phyloP scores from a whole-genome alignment of 2,329 filamentous ascomycete genomes.

The Chlorencoelia australis region DNA sequence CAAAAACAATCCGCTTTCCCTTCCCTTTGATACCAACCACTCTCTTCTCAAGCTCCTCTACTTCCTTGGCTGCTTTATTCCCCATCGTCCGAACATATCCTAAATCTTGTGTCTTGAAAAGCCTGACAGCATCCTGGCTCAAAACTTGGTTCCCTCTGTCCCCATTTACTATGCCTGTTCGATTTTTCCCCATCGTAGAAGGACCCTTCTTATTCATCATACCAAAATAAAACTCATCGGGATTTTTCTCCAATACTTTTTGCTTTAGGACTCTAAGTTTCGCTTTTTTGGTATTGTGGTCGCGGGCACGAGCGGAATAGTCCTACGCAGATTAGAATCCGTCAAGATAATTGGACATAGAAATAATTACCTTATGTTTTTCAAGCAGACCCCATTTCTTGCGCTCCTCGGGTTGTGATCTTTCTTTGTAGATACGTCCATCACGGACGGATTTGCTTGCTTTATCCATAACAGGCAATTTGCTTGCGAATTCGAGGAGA shows the following conservation, averaged over 20 bases:
- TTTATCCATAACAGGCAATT: constrained; percentile 10
- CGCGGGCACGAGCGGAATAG: constrained; percentile 53
- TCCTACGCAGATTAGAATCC: constrained; percentile 34
- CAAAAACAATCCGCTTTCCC: constrained; percentile 29
- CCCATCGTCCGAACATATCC: constrained; percentile 54
- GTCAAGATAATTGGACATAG: not conserved
- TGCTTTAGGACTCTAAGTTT: constrained; percentile 48
- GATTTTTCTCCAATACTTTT: constrained; percentile 56
- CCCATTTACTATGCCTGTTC: constrained; percentile 45
- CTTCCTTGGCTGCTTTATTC: constrained; percentile 49
- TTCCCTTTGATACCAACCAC: constrained; percentile 31
- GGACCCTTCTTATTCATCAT: constrained; percentile 55
- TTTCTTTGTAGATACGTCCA: constrained; percentile 77
- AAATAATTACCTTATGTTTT: constrained; percentile 67
- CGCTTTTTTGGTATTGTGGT: constrained; percentile 56
- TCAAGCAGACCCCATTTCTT: constrained; percentile 84
- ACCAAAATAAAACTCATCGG: constrained; percentile 64
- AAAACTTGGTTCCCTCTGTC: constrained; percentile 47
- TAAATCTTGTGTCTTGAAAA: constrained; percentile 61
- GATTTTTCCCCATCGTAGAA: constrained; percentile 39
- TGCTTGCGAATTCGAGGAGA: no score
- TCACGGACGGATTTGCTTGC: constrained; percentile 9
- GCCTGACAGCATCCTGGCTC: constrained; percentile 45
- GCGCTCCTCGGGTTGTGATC: constrained; percentile 76
- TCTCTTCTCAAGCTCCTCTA: constrained; percentile 43